Percentiles rank a stretch among this genome's conserved stretches.
Conservation (phyloP, 352 stramenopile genomes). For the Phytophthora fragariae region DNA sequence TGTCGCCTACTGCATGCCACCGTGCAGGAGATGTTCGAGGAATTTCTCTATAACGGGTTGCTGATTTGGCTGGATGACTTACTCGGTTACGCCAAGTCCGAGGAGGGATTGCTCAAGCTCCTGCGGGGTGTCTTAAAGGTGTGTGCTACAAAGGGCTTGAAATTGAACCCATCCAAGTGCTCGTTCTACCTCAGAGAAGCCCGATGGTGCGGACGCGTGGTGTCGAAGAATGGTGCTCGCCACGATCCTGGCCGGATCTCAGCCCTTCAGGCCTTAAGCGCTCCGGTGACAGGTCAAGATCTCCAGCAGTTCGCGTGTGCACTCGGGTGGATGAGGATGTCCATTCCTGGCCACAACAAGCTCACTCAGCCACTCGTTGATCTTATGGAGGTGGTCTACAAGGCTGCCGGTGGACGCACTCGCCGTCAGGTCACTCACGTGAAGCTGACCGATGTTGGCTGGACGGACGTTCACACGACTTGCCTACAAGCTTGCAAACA, state of each 20-base stretch:
- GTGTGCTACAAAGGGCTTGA: neutral
- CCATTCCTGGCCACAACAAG: too few species aligned
- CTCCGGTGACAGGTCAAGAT: too few species aligned
- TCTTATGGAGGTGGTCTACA: conserved; percentile 10
- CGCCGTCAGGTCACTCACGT: conserved; percentile 1
- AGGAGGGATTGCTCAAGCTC: neutral
- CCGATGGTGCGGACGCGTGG: too few species aligned
- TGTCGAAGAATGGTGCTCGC: too few species aligned
- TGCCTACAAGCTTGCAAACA: neutral
- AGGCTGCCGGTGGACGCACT: neutral
- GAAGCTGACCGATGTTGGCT: conserved; percentile 3
- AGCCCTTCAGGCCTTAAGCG: too few species aligned
- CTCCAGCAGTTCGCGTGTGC: too few species aligned
- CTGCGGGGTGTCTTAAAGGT: too few species aligned
- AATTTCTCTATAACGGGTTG: conserved; percentile 17
- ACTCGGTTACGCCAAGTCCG: neutral
- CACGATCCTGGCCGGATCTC: too few species aligned
- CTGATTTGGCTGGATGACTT: conserved; percentile 23
- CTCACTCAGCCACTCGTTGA: too few species aligned
- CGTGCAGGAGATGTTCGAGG: conserved; percentile 18
- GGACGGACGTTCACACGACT: neutral
- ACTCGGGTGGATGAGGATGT: too few species aligned
- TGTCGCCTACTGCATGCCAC: too few species aligned
- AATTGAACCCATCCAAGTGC: neutral
- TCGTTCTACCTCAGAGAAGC: neutral